A percentile compares a stretch with the other conserved stretches of the same genome.
These are phyloP conservation scores for Suillus clintonianus DNA, from an alignment of 768 basidiomycete species.

Conservation along the genomic window DNA sequence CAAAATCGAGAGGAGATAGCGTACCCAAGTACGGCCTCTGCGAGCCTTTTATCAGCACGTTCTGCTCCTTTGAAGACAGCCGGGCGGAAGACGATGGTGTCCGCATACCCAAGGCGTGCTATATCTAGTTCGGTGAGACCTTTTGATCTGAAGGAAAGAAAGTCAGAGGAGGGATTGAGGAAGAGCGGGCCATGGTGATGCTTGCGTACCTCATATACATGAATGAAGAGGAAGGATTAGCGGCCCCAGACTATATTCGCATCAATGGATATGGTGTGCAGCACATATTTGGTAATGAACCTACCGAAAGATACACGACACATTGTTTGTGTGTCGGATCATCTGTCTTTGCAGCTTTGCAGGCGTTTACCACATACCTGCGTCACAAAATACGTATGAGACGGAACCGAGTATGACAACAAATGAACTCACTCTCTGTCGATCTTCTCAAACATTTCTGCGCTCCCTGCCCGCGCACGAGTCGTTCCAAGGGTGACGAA, in stretches of 20 bases:
- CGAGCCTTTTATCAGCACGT: constrained; percentile 39
- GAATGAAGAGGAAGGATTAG: constrained; percentile 49
- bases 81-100: constrained; percentile 73
- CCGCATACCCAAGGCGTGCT: constrained; percentile 66
- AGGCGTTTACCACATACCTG: constrained; percentile 77
- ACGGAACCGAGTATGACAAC: background rate
- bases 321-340: constrained; percentile 52
- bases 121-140: constrained; percentile 64
- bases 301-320: constrained; percentile 50
- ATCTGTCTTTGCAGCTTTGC: constrained; percentile 58
- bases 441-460: constrained; percentile 71
- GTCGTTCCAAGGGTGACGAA: constrained; percentile 78
- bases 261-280: background rate
- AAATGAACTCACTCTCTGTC: constrained; percentile 64
- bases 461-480: constrained; percentile 58
- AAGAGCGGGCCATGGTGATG: background rate
- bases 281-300: background rate
- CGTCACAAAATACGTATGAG: no score
- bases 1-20: constrained; percentile 14
- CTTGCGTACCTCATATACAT: constrained; percentile 50
- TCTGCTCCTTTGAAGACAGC: constrained; percentile 50
- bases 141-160: background rate
- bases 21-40: constrained; percentile 47
- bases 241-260: constrained; percentile 43
- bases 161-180: no score